These are phyloP conservation scores for Xerocomus potaroensis DNA, from an alignment of 768 basidiomycete species.

Conservation along the genomic window DNA sequence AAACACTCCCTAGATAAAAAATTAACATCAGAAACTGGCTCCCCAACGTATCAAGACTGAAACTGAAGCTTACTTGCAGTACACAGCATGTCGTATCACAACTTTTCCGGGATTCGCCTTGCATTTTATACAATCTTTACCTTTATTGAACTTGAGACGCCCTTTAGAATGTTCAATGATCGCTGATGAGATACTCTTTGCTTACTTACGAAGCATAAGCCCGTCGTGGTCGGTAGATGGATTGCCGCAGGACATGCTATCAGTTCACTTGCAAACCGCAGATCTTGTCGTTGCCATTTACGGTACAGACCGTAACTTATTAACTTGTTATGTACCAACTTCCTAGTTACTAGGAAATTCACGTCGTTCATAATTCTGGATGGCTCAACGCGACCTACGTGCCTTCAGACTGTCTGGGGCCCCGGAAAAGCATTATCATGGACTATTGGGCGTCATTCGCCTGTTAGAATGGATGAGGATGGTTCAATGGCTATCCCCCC, in stretches of 20 bases:
- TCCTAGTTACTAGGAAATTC: too few species aligned
- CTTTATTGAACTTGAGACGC: conserved; percentile 62
- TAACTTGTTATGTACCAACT: too few species aligned
- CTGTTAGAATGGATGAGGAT: too few species aligned
- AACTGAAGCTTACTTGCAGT: conserved; percentile 63
- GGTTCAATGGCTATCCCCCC: too few species aligned
- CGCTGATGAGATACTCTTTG: not conserved
- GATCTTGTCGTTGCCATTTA: conserved; percentile 11
- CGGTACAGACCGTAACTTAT: not conserved
- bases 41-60: conserved; percentile 12
- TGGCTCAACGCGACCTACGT: too few species aligned
- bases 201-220: conserved; percentile 60
- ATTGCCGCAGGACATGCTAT: conserved; percentile 56
- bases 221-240: conserved; percentile 54
- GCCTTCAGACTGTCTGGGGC: too few species aligned
- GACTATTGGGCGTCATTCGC: too few species aligned
- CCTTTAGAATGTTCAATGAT: conserved; percentile 35
- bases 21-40: too few species aligned
- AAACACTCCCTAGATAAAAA: conserved; percentile 75
- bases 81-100: conserved; percentile 75
- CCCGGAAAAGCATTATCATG: too few species aligned
- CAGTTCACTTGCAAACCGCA: conserved; percentile 1
- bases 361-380: too few species aligned
- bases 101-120: conserved; percentile 61
- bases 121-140: conserved; percentile 69